Percentiles rank a stretch among this genome's conserved stretches.
Evolutionary conservation across 768 basidiomycete genomes (phyloP).

Genomic region (Mycena galericulata): DNA sequence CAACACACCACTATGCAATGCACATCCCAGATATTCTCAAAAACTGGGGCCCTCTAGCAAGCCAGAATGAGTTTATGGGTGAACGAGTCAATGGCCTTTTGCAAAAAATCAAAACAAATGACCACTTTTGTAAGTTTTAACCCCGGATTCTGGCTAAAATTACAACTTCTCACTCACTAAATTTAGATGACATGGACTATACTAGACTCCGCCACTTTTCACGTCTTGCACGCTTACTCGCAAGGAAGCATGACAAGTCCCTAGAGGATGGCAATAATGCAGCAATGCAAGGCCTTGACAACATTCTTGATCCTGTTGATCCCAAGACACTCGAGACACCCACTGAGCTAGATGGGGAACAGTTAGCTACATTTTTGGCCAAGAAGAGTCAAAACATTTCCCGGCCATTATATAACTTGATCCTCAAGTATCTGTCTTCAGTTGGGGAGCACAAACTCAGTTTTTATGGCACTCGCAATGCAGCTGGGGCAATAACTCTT

Average conservation of each 20-base stretch:
- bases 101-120: constrained; percentile 30
- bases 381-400: constrained; percentile 13
- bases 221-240: constrained; percentile 17
- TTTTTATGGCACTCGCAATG: constrained; percentile 21
- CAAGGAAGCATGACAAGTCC: constrained; percentile 15
- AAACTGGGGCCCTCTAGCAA: constrained; percentile 36
- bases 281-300: constrained; percentile 5
- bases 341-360: constrained; percentile 2
- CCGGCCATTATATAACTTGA: neutral
- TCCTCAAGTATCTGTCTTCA: constrained; percentile 15
- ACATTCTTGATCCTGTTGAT: constrained; percentile 15
- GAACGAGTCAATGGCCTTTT: constrained; percentile 32
- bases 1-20: constrained; percentile 36
- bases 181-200: constrained; percentile 33
- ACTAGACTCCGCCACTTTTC: constrained; percentile 27
- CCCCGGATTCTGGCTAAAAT: neutral
- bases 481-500: constrained; percentile 10
- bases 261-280: neutral
- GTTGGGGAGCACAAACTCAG: constrained; percentile 16
- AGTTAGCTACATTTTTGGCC: constrained; percentile 12
- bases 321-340: neutral
- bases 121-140: constrained; percentile 27
- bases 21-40: constrained; percentile 27
- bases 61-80: constrained; percentile 32
- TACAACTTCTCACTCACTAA: neutral